Conservation (phyloP, 768 basidiomycete genomes). For the Macrolepiota dolichaula region DNA sequence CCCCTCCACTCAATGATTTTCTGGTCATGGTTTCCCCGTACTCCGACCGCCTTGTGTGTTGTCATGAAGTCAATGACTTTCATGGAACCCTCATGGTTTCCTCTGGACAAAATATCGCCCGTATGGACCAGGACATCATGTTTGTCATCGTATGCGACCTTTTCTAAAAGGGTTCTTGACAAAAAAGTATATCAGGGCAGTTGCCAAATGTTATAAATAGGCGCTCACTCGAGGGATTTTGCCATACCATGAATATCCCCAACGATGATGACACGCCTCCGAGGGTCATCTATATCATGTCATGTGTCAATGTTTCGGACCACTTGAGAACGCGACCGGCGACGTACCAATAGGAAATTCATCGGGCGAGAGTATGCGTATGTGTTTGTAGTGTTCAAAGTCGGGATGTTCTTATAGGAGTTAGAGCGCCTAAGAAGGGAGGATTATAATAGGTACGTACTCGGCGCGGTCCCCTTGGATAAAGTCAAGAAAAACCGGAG, state of each 20-base stretch:
- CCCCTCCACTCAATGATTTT: conserved; percentile 83
- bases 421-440: background rate
- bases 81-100: conserved; percentile 54
- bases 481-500: background rate
- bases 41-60: conserved; percentile 62
- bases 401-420: conserved; percentile 43
- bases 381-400: conserved; percentile 46
- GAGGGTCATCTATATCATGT: conserved; percentile 38
- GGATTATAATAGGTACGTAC: background rate
- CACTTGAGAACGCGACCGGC: background rate
- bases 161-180: conserved; percentile 50
- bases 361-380: conserved; percentile 38
- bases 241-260: conserved; percentile 91
- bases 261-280: conserved; percentile 65
- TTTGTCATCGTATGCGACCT: conserved; percentile 54
- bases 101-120: conserved; percentile 82
- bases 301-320: background rate
- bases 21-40: conserved; percentile 95
- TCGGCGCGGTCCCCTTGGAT: background rate
- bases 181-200: conserved; percentile 22
- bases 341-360: conserved; percentile 54
- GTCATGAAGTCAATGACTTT: conserved; percentile 65
- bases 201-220: background rate
- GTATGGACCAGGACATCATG: conserved; percentile 75
- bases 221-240: conserved; percentile 57